These are phyloP conservation scores for Pseudozyma pruni DNA, from an alignment of 1,284 basidiomycete genomes.

Conservation along the genomic window DNA sequence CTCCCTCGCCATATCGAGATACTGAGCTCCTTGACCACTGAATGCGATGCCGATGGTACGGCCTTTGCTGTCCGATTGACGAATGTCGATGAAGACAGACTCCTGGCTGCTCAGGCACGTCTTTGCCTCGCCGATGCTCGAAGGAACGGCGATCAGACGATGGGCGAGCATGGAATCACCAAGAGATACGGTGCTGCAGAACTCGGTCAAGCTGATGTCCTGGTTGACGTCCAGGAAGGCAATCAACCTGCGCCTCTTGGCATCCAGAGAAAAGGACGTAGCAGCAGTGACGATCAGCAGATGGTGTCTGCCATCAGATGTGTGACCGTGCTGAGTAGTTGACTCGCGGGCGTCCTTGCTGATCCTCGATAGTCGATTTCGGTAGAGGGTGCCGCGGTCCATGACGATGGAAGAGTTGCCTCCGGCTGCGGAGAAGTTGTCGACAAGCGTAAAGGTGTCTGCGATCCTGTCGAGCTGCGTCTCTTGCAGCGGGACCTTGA, in stretches of 20 bases:
- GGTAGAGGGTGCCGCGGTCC: conserved; percentile 28
- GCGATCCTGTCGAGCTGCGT: conserved; percentile 18
- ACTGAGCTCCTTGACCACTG: conserved; percentile 52
- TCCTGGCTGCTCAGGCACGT: conserved; percentile 37
- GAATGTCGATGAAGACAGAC: conserved; percentile 10
- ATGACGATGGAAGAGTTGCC: conserved; percentile 51
- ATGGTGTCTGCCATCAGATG: conserved; percentile 3
- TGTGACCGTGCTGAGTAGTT: not conserved
- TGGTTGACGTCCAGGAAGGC: conserved; percentile 26
- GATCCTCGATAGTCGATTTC: conserved; percentile 9
- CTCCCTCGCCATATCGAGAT: conserved; percentile 44
- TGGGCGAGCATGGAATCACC: conserved; percentile 34
- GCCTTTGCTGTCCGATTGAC: not conserved
- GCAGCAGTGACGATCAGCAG: conserved; percentile 38
- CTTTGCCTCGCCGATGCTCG: conserved; percentile 18
- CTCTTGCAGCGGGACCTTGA: conserved; percentile 30
- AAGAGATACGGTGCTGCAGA: conserved; percentile 43
- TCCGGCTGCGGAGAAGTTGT: conserved; percentile 53
- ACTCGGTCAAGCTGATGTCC: conserved; percentile 22
- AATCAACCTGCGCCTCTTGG: conserved; percentile 29
- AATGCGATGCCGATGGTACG: conserved; percentile 30
- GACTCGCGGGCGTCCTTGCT: conserved; percentile 4
- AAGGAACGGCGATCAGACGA: conserved; percentile 26
- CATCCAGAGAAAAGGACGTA: conserved; percentile 39
- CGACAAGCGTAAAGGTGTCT: conserved; percentile 33